phyloP scores from a whole-genome alignment of 495 filamentous ascomycete genomes.

The Penicillium diatomitis region DNA sequence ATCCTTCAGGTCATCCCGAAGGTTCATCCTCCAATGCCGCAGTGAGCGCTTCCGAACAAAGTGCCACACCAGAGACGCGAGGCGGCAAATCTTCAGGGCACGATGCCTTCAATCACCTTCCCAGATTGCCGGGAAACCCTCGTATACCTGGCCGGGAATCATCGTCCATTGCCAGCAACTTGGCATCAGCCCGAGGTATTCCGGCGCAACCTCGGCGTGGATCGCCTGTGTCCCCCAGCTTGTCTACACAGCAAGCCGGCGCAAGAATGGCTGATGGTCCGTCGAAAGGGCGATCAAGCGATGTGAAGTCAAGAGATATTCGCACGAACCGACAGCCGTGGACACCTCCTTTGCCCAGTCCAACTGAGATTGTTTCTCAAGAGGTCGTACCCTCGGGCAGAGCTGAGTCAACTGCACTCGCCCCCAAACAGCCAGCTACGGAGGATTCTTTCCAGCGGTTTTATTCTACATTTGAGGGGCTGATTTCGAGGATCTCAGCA shows the following conservation, averaged over 20 bases:
- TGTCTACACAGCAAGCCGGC: constrained; percentile 66
- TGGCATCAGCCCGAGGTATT: constrained; percentile 83
- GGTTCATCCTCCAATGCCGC: constrained; percentile 5
- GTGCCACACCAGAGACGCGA: constrained; percentile 13
- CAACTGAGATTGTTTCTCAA: constrained; percentile 29
- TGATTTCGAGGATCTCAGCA: constrained; percentile 77
- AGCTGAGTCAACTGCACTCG: constrained; percentile 6
- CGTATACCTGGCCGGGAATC: constrained; percentile 54
- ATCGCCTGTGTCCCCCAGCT: constrained; percentile 52
- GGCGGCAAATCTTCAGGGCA: constrained; percentile 18
- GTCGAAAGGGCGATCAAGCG: constrained; percentile 33
- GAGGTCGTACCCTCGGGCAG: constrained; percentile 23
- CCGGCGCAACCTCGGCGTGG: constrained; percentile 56
- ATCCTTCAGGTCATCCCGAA: constrained; percentile 31
- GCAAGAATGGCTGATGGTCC: constrained; percentile 57
- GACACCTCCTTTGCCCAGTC: constrained; percentile 26
- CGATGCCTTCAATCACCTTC: constrained; percentile 27
- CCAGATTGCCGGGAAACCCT: constrained; percentile 30
- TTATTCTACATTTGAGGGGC: constrained; percentile 75
- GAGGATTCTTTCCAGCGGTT: constrained; percentile 84
- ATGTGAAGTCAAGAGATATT: constrained; percentile 24
- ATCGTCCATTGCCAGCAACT: constrained; percentile 84
- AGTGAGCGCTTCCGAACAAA: constrained; percentile 5
- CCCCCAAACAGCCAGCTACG: constrained; percentile 13
- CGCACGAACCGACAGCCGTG: constrained; percentile 25